These are phyloP conservation scores for Ceratobasidium sp. DNA, from an alignment of 1,284 basidiomycete genomes.

Conservation along the genomic window DNA sequence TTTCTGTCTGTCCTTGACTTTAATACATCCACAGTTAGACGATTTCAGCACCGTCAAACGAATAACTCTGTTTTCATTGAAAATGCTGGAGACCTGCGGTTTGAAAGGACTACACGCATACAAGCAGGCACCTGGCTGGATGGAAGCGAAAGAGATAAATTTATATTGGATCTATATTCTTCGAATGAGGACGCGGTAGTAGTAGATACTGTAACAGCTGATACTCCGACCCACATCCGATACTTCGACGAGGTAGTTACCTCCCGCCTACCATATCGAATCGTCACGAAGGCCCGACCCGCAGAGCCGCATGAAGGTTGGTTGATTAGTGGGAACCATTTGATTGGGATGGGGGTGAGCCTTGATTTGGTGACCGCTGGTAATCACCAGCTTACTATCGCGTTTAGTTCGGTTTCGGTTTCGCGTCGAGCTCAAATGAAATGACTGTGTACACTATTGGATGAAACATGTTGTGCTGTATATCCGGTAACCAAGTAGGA, in stretches of 20 bases:
- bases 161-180: background rate
- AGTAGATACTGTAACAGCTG: background rate
- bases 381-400: background rate
- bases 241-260: background rate
- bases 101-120: background rate
- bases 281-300: background rate
- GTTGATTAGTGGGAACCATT: slow-evolving; percentile 9
- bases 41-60: background rate
- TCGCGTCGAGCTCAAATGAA: background rate
- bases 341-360: slow-evolving; percentile 22
- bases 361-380: background rate
- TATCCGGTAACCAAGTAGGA: too few species aligned
- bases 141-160: too few species aligned
- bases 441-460: background rate
- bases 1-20: slow-evolving; percentile 8
- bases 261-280: slow-evolving; percentile 10
- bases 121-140: background rate
- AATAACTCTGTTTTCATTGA: background rate
- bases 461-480: too few species aligned
- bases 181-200: background rate
- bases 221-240: background rate
- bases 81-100: background rate
- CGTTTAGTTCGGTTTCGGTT: background rate
- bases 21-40: background rate
- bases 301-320: background rate